Evolutionary conservation across 1,139 yeast species (phyloP).

Genomic region (Nadsonia commutata): DNA sequence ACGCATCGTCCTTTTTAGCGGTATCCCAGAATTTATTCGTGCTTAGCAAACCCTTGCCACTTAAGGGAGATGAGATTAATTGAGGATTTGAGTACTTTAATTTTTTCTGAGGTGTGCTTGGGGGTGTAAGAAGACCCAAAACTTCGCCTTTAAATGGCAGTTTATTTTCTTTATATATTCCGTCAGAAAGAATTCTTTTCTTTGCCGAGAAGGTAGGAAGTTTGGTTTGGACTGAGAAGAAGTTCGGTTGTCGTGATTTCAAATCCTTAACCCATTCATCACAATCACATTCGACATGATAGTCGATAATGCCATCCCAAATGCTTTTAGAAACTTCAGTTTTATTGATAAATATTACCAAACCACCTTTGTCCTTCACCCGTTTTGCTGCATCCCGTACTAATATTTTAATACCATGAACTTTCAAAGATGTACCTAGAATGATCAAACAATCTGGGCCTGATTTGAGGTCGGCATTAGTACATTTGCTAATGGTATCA

Average conservation of each 20-base stretch:
- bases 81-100: not conserved
- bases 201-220: not conserved
- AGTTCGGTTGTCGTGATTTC: not conserved
- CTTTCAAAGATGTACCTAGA: constrained; percentile 76
- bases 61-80: too few species aligned
- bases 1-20: too few species aligned
- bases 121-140: not conserved
- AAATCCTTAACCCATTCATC: not conserved
- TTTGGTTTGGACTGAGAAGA: not conserved
- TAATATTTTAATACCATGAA: constrained; percentile 70
- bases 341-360: constrained; percentile 51
- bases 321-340: constrained; percentile 11
- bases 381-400: constrained; percentile 50
- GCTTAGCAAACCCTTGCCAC: too few species aligned
- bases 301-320: not conserved
- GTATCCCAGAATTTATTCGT: too few species aligned
- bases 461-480: constrained; percentile 47
- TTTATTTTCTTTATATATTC: not conserved
- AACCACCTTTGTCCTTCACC: constrained; percentile 44
- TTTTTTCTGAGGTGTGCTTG: not conserved
- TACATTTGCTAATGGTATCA: constrained; percentile 62
- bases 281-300: not conserved
- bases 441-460: constrained; percentile 67
- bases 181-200: not conserved
- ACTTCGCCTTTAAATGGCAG: not conserved